Base-by-base conservation (phyloP, 192 early-diverging fungal genomes). In the Thoreauomyces humboldtii region DNA sequence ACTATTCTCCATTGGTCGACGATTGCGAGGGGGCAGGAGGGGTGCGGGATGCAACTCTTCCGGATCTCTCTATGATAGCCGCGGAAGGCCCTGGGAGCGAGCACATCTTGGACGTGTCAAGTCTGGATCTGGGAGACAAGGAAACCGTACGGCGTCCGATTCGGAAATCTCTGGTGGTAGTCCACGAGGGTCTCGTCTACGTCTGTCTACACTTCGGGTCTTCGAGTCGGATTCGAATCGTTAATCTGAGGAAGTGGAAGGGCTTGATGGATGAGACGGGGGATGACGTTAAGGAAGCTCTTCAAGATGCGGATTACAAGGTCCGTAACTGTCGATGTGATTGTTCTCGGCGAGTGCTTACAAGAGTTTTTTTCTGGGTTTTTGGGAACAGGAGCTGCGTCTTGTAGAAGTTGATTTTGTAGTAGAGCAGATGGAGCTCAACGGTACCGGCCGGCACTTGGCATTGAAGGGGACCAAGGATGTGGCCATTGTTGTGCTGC, bases 331-430 rank as follows among this genome's bases (percentile, higher is more conserved):
- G n/a, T n/a, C n/a, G n/a, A n/a, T n/a, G n/a, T n/a, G n/a, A n/a
- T n/a, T n/a, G n/a, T n/a, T n/a, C n/a, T n/a, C n/a, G n/a, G n/a
- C n/a, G n/a, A n/a, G n/a, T n/a, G n/a, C n/a, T n/a, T n/a, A n/a
- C n/a, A n/a, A n/a, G n/a, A n/a, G n/a, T n/a, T n/a, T n/a, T n/a
- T n/a, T n/a, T n/a, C n/a, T n/a, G n/a, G n/a, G n/a, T n/a, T n/a
- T n/a, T n/a, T n/a, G n/a, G n/a, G n/a, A n/a, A n/a, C n/a, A 69
- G 67, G 69, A 71, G 44, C 32, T 71, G 0, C 31, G n/a, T 17
- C 11, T 52, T 0, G 44, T 62, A 11, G 36, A 28, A 12, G 27
- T 73, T 42, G 47, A 63, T 21, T 63, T 73, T 37, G 14, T 11
- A 5, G 66, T 73, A 4, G 41, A 37, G 0, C 65, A 69, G 41